Evolutionary conservation across 495 filamentous ascomycete species (phyloP), one percentile per base, ranked within the genome.

Genomic region (Penicillium cosmopolitanum): DNA sequence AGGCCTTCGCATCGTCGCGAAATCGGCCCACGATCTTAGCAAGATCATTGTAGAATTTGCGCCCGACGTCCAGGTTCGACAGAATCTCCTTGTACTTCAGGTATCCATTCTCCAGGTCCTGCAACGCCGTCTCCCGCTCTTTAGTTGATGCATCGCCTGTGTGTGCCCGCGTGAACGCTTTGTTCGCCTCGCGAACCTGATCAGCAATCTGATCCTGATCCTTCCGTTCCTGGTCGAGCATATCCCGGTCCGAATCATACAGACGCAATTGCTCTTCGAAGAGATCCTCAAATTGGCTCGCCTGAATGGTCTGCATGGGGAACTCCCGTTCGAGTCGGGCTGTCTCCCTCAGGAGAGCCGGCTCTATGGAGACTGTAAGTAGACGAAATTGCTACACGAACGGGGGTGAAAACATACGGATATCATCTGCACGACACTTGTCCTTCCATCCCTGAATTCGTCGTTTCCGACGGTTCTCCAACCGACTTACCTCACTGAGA

Each of bases 1-100:
- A 97, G 9, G 80, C 83, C 63, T 88, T 87, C 35, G 82, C 87
- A 36, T 90, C 90, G 59, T 96, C 93, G 19, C 90, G 81, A 62
- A 92, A 92, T 23, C 88, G 80, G 10, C 80, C 85, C 1, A 97
- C 86, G 44, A 97, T 93, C 71, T 88, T 90, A 42, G 86, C 89
- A 2, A 98, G 82, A 66, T 97, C 93, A 67, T 98, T 98, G 77
- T 98, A 98, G 70, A 98, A 98, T 65, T 96, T 97, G 43, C 94
- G 76, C 1, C 91, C 95, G 0, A 88, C 89, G 55, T 97, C 92
- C 0, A 97, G 75, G 66, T 98, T 96, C 43, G 83, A 89, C 43
- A 96, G 85, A 53, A 97, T 89, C 71, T 98, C 93, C 73, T 95
- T 96, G 74, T 97, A 97, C 74, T 92, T 95, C 73, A 91, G 82